Conservation (phyloP, 2,329 filamentous ascomycete species). For the Colletotrichum tabaci region DNA sequence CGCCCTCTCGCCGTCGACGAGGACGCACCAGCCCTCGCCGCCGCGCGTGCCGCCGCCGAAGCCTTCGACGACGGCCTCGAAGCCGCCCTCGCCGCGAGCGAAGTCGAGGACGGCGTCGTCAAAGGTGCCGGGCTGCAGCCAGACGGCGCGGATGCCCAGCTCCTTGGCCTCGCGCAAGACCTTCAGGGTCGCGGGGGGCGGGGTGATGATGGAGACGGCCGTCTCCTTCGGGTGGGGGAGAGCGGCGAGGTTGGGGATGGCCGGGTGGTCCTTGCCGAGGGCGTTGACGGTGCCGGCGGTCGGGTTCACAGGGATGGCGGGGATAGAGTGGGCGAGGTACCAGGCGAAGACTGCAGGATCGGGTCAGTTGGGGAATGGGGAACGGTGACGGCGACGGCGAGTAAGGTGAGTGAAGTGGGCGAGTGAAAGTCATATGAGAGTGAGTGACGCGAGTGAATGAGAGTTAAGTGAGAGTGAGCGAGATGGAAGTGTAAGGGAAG, state of each 20-base stretch:
- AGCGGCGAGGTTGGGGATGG: slow-evolving; percentile 75
- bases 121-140: slow-evolving; percentile 93
- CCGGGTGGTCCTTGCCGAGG: slow-evolving; percentile 67
- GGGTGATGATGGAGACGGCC: slow-evolving; percentile 88
- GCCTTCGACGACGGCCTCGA: slow-evolving; percentile 78
- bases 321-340: slow-evolving; percentile 84
- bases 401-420: neutral
- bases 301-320: slow-evolving; percentile 89
- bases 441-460: neutral
- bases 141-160: slow-evolving; percentile 81
- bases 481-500: no score
- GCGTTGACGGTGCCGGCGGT: slow-evolving; percentile 72
- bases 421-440: neutral
- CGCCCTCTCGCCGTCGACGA: slow-evolving; percentile 84
- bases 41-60: slow-evolving; percentile 71
- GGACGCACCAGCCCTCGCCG: slow-evolving; percentile 86
- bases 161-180: slow-evolving; percentile 84
- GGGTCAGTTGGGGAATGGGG: slow-evolving; percentile 5
- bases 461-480: slow-evolving; percentile 6
- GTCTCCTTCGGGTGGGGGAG: slow-evolving; percentile 79
- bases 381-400: neutral
- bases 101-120: slow-evolving; percentile 81
- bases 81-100: slow-evolving; percentile 72
- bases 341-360: slow-evolving; percentile 81
- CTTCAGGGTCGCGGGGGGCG: slow-evolving; percentile 81